phyloP scores from a whole-genome alignment of 768 basidiomycete genomes.

The Lentinula boryana region DNA sequence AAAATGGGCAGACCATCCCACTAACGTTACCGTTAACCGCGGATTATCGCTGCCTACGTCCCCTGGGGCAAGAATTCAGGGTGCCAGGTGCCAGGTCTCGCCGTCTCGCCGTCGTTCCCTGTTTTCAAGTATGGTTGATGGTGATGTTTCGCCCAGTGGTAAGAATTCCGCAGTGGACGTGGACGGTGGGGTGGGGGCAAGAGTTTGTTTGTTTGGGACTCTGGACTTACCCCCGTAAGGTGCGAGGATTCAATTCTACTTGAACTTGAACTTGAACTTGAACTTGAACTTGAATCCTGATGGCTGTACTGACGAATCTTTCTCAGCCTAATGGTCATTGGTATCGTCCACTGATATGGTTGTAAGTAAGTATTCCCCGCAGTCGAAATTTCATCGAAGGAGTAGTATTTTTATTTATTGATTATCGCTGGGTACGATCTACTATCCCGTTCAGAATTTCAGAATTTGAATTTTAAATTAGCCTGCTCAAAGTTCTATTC shows the following conservation, averaged over 20 bases:
- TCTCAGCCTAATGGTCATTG: background rate
- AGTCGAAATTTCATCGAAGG: constrained; percentile 6
- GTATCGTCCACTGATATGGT: background rate
- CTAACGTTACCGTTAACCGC: constrained; percentile 27
- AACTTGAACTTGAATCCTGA: too few species aligned
- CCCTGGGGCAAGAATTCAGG: constrained; percentile 46
- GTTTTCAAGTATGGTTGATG: constrained; percentile 49
- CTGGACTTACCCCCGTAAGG: constrained; percentile 31
- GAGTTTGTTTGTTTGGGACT: constrained; percentile 23
- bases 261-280: too few species aligned
- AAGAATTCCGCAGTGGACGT: constrained; percentile 49
- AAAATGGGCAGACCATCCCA: constrained; percentile 33
- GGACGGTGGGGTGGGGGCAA: too few species aligned
- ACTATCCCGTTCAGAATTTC: too few species aligned
- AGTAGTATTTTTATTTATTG: constrained; percentile 9
- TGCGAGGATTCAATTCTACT: background rate
- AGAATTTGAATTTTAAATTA: background rate
- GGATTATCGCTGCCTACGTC: constrained; percentile 29
- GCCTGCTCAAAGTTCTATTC: background rate
- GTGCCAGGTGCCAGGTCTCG: constrained; percentile 44
- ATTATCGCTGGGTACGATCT: constrained; percentile 26
- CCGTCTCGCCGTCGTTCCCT: too few species aligned
- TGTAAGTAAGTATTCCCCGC: background rate
- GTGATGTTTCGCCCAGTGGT: constrained; percentile 42
- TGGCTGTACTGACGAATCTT: background rate